Evolutionary conservation across 305 asterid species (phyloP), one percentile per base, ranked within the genome.

Genomic region (Fraxinus nigra): DNA sequence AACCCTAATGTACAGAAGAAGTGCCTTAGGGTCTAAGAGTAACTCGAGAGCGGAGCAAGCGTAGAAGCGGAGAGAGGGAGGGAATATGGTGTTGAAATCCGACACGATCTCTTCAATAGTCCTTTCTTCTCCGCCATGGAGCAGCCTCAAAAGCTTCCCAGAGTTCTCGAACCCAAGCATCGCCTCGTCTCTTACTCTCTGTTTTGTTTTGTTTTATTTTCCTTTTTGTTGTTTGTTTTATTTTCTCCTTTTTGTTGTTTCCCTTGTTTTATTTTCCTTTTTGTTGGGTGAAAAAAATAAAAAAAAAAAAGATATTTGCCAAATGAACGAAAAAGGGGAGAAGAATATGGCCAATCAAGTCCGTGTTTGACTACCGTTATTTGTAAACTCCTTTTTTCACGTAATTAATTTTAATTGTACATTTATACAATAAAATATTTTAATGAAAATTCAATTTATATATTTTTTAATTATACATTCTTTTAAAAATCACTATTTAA

Each of bases 91-190:
- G 85, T 46, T 84, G 87, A 94, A 93, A 48, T 94, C 97, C 3
- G 87, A 84, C 26, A 91, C 77, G 86, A 95, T 92, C 83, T 92
- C 94, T 43, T 95, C 92, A 35, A 95, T 78, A 40, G 90, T 85
- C 78, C 90, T 88, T 2, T 90, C 90, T 79, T 90, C 97, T 77
- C 93, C 97, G 83, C 87, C 94, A 81, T 86, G 86, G 80, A 95
- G 91, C 65, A 95, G 87, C 14, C 86, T 74, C 80, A 91, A 82
- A 63, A 94, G 89, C 85, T 81, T 90, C 8, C 88, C 90, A 26
- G 91, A 77, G 79, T 94, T 97, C 73, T 95, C 99, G 69, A 87
- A 90, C 16, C 94, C 97, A 88, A 95, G 87, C 99, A 95, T 93
- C 76, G 72, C 56, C 59, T 20, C 5, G 28, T 22, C 8, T 3